Conservation (phyloP, 306 rosid genomes). For the Corylus heterophylla region DNA sequence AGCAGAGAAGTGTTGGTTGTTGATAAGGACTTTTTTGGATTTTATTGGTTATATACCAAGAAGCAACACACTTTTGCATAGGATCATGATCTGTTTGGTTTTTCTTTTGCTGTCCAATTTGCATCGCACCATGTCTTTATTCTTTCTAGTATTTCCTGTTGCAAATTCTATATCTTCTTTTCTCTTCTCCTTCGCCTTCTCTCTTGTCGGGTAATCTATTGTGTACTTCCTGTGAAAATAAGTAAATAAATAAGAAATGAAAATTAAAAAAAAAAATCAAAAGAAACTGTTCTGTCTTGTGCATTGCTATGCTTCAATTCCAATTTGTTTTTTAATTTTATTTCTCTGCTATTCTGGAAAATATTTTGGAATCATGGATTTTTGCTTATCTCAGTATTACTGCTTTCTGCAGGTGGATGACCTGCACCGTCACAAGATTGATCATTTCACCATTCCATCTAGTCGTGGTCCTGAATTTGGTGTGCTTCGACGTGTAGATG, state of each 20-base stretch:
- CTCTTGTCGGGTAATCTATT: not conserved
- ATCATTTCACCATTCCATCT: conserved; percentile 81
- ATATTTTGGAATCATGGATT: conserved; percentile 2
- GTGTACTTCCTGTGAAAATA: not conserved
- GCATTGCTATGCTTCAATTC: not conserved
- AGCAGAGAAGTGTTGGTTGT: not conserved
- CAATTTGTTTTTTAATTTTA: not conserved
- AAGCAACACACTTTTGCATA: not conserved
- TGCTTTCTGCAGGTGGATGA: conserved; percentile 64
- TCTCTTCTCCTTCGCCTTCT: not conserved
- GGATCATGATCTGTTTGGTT: not conserved
- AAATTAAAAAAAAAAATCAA: not conserved
- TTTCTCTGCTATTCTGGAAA: not conserved
- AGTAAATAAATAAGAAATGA: not conserved
- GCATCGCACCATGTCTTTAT: not conserved
- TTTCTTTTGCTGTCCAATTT: not conserved
- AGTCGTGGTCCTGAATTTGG: conserved; percentile 71
- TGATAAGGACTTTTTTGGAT: not conserved
- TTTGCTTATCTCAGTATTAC: conserved; percentile 24
- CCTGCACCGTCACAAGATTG: conserved; percentile 95
- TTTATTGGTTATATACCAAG: not conserved
- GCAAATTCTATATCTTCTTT: not conserved
- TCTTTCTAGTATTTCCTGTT: not conserved
- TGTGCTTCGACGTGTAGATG: conserved; percentile 84
- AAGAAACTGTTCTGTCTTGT: not conserved